phyloP scores from a whole-genome alignment of 495 filamentous ascomycete species.

The Penicillium herquei region DNA sequence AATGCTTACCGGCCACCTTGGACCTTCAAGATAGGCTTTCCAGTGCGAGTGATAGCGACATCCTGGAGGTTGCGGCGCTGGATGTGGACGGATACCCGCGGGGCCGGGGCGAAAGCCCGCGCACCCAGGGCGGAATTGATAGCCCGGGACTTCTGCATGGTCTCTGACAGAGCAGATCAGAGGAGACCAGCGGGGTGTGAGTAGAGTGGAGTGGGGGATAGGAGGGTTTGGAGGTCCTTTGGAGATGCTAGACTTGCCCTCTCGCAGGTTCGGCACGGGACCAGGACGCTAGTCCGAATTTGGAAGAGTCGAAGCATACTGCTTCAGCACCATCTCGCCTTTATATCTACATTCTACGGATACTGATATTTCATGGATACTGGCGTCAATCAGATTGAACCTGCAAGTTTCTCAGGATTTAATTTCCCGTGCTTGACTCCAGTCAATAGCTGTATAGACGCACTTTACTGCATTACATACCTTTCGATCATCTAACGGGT shows the following conservation, averaged over 20 bases:
- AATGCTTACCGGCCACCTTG: conserved; percentile 76
- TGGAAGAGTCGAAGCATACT: background rate
- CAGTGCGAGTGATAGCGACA: conserved; percentile 80
- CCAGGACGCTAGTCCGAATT: conserved; percentile 32
- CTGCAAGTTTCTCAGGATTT: no score
- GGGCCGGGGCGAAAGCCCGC: conserved; percentile 41
- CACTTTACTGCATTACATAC: no score
- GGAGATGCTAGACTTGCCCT: conserved; percentile 9
- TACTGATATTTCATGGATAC: background rate
- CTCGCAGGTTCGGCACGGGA: conserved; percentile 36
- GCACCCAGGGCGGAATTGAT: conserved; percentile 46
- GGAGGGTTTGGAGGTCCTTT: conserved; percentile 29
- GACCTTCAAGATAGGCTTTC: conserved; percentile 78
- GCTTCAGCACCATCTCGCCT: background rate
- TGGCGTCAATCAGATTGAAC: no score
- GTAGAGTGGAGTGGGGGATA: conserved; percentile 37
- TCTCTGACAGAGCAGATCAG: conserved; percentile 33
- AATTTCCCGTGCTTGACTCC: no score
- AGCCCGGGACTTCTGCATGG: conserved; percentile 53
- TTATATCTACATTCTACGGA: background rate
- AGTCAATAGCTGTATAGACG: background rate
- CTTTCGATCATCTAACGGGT: conserved; percentile 12
- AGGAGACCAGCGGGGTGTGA: conserved; percentile 29
- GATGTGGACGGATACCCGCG: conserved; percentile 41
- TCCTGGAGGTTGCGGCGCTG: conserved; percentile 66